A percentile compares a stretch with the other conserved stretches of the same genome.
Evolutionary conservation across 2,329 filamentous ascomycete genomes (phyloP).

Genomic region (Aaosphaeria arxii): DNA sequence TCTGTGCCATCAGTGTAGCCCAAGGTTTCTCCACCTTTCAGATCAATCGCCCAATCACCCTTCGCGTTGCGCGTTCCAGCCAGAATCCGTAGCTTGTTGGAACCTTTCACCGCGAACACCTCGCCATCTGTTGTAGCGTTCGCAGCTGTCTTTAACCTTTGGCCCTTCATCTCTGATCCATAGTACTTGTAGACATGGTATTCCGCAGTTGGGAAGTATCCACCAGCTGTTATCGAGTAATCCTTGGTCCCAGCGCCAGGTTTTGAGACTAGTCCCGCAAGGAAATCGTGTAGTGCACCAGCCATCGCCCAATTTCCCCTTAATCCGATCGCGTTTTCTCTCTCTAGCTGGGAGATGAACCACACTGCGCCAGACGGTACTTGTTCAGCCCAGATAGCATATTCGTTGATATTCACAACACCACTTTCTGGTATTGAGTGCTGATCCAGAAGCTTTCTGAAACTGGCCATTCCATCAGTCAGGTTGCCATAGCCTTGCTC

Average conservation of each 20-base stretch:
- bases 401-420: neutral
- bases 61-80: neutral
- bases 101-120: neutral
- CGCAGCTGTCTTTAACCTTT: neutral
- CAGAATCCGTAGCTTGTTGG: neutral
- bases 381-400: neutral
- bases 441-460: neutral
- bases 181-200: neutral
- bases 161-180: neutral
- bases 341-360: neutral
- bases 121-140: neutral
- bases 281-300: neutral
- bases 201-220: neutral
- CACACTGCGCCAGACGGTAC: neutral
- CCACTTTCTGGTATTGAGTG: neutral
- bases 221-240: neutral
- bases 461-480: neutral
- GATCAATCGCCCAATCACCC: neutral
- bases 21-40: neutral
- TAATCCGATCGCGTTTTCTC: neutral
- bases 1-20: neutral
- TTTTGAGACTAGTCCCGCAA: neutral
- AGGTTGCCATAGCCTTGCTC: neutral
- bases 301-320: neutral
- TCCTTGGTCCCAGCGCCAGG: neutral